A percentile compares a stretch with the other conserved stretches of the same genome.
These are phyloP conservation scores for Psidium guajava DNA, from an alignment of 345 rosid species.

Conservation along the genomic window DNA sequence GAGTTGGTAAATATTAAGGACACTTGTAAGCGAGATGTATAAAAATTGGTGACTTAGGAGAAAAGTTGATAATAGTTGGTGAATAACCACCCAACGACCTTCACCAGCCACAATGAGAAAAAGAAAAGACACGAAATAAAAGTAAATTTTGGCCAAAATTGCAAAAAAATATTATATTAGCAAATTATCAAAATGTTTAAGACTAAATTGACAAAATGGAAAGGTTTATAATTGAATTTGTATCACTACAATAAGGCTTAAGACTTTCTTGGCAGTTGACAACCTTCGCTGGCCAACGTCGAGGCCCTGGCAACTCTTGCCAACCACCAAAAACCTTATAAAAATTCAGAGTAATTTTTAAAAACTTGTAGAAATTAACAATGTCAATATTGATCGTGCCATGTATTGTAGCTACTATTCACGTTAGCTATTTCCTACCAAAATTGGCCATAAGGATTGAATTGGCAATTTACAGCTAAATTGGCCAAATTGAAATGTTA, in stretches of 20 bases:
- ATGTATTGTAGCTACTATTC: fast-evolving
- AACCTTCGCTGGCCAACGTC: background rate
- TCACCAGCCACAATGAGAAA: background rate
- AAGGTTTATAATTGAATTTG: background rate
- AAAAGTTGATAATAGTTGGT: background rate
- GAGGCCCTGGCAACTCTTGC: background rate
- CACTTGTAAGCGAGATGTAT: background rate
- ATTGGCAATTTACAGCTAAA: background rate
- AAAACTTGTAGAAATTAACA: background rate
- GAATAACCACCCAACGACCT: background rate
- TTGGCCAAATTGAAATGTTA: background rate
- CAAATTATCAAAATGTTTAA: background rate
- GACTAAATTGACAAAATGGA: background rate
- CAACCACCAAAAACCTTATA: background rate
- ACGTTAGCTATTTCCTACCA: background rate
- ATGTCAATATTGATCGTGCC: background rate
- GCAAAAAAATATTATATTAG: background rate
- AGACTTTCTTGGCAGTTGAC: background rate
- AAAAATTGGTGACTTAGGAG: background rate
- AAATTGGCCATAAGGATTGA: background rate
- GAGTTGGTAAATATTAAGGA: background rate
- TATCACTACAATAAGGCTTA: background rate
- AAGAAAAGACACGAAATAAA: background rate
- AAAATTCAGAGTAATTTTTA: background rate
- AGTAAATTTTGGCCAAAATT: background rate